Base-by-base conservation (phyloP, 1,284 basidiomycete genomes). In the Apiotrichum porosum region DNA sequence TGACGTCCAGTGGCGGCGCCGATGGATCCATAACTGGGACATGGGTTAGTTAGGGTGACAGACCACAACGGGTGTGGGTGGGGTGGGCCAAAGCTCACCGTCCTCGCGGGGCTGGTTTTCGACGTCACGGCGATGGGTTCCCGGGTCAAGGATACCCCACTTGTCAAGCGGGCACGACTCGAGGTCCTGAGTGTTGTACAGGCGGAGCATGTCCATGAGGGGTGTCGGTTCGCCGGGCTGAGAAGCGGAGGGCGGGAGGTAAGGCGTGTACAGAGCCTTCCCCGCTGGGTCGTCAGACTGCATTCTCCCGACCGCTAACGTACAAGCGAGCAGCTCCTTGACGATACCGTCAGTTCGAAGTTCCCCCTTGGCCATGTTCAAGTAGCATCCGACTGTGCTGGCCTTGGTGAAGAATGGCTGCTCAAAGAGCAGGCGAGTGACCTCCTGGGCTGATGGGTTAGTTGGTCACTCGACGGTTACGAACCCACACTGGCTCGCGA, bases 131-230 rank as follows among this genome's bases (percentile, higher is more conserved):
- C 69, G 51, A 15, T 42, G 31, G 14, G 49, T 39, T 9, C 71
- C 67, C 0, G 71, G 68, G 44, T 73, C 72, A 1, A 71, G 49
- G 15, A 74, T 73, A 1, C 71, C 72, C 72, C 72, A 74, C 42
- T 67, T 71, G 51, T 74, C 72, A 13, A 62, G 33, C 8, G 64
- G 63, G 47, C 69, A 70, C 14, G 17, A 31, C 1, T 51, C 52
- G 3, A 69, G 58, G 49, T 74, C 72, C 4, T 51, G 52, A 0
- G 42, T 23, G 2, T 65, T 64, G 49, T 73, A 71, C 22, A 74
- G 55, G 9, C 68, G 48, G 18, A 71, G 54, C 69, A 74, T 71
- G 19, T 58, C 52, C 72, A 74, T 73, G 28, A 60, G 56, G 10
- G 60, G 47, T 9, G 54, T 42, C 10, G 49, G 42, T 18, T 38